These are phyloP conservation scores for Colletotrichum scovillei DNA, from an alignment of 2,329 filamentous ascomycete species.

Conservation along the genomic window DNA sequence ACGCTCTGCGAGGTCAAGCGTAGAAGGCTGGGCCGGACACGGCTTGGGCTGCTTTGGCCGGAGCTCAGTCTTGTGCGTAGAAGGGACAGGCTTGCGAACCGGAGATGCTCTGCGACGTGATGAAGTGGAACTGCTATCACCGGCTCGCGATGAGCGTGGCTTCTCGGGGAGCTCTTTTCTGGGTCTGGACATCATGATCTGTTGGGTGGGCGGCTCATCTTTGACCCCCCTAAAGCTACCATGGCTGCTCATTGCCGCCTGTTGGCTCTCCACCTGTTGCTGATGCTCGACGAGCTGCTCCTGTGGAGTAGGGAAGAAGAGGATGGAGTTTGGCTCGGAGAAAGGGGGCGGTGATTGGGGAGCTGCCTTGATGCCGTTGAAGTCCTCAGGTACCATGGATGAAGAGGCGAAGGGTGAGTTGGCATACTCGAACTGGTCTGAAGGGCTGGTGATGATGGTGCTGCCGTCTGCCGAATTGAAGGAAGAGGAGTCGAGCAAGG, in stretches of 20 bases:
- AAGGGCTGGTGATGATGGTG: conserved; percentile 5
- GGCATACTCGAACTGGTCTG: conserved; percentile 25
- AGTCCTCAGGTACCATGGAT: conserved; percentile 10
- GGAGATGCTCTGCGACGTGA: neutral
- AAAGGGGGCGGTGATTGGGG: conserved; percentile 22
- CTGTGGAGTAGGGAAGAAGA: conserved; percentile 19
- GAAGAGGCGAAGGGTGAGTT: conserved; percentile 22
- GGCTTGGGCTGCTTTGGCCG: conserved; percentile 22
- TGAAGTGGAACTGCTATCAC: neutral
- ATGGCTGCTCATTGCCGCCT: neutral
- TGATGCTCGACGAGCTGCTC: conserved; percentile 4
- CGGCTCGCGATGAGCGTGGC: conserved; percentile 8
- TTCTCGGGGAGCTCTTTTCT: conserved; percentile 31
- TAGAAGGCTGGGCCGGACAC: neutral
- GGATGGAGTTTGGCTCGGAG: conserved; percentile 16
- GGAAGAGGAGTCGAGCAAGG: conserved; percentile 20
- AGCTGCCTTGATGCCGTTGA: conserved; percentile 6
- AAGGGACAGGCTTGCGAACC: neutral
- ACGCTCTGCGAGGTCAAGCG: conserved; percentile 14
- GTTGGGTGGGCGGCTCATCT: neutral
- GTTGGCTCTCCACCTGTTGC: conserved; percentile 1
- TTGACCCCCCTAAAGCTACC: neutral
- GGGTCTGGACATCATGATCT: conserved; percentile 1
- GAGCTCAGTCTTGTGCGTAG: conserved; percentile 11
- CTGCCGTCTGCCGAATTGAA: conserved; percentile 21